A percentile compares a stretch with the other conserved stretches of the same genome.
These are phyloP conservation scores for Coix lacrymajobi DNA, from an alignment of 176 grass and related monocot species.

Conservation along the genomic window DNA sequence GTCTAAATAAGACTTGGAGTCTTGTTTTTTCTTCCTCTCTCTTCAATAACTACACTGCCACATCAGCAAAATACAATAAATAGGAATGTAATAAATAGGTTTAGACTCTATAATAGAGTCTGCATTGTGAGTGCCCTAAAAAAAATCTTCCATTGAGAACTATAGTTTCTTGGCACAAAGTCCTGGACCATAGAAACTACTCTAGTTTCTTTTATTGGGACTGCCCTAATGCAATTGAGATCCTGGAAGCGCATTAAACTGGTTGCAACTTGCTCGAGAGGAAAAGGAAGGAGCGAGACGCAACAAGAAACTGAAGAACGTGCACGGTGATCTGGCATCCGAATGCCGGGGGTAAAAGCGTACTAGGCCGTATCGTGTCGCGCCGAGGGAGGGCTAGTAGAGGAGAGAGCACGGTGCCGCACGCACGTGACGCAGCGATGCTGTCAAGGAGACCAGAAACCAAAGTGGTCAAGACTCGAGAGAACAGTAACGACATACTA, in stretches of 20 bases:
- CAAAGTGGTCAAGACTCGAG: not conserved
- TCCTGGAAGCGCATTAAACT: not conserved
- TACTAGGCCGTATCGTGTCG: not conserved
- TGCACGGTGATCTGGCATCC: not conserved
- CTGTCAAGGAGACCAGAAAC: not conserved
- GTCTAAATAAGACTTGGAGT: too few species aligned
- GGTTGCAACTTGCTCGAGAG: not conserved
- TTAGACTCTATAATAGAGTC: too few species aligned
- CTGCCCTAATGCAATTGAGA: not conserved
- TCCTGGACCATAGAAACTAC: too few species aligned
- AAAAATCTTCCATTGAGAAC: too few species aligned
- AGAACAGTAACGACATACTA: slow-evolving; percentile 4
- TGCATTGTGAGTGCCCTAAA: too few species aligned
- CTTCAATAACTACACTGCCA: too few species aligned
- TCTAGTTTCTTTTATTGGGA: too few species aligned
- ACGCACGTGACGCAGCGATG: not conserved
- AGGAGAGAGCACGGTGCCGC: not conserved
- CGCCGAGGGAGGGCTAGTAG: not conserved
- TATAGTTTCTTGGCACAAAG: too few species aligned
- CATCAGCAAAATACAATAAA: too few species aligned
- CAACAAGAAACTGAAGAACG: not conserved
- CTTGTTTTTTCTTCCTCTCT: too few species aligned
- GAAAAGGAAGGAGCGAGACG: not conserved
- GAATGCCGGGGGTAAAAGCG: not conserved
- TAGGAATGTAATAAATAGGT: too few species aligned